Conservation (phyloP, 106 monocot genomes). For the Xerophyta viscosa region DNA sequence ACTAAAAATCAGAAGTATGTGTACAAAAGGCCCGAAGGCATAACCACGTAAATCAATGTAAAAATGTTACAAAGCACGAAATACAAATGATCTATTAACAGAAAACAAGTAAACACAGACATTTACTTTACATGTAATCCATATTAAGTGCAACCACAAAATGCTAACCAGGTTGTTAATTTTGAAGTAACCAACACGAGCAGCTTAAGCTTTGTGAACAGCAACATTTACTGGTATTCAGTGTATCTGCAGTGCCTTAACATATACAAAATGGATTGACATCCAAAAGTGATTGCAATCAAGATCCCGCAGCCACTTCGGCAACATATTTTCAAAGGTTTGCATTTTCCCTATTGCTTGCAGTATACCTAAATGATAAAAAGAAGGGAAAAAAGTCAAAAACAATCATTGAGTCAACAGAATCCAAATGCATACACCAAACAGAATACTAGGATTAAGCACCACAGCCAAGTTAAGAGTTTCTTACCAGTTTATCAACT, state of each 20-base stretch:
- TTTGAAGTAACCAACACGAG: constrained; percentile 13
- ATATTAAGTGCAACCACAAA: constrained; percentile 11
- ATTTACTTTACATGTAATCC: constrained; percentile 15
- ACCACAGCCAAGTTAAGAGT: background rate
- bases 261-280: constrained; percentile 20
- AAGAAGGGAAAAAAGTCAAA: background rate
- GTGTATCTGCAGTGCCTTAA: constrained; percentile 32
- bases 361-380: background rate
- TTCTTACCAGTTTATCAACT: constrained; percentile 18
- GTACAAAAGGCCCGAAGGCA: constrained; percentile 17
- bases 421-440: too few relatives aligned
- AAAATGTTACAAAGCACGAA: constrained; percentile 15
- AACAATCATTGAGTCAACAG: too few relatives aligned
- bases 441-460: background rate
- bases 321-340: background rate
- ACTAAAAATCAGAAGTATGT: constrained; percentile 23
- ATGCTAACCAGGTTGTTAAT: constrained; percentile 12
- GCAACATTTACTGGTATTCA: constrained; percentile 13
- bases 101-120: constrained; percentile 4
- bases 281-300: constrained; percentile 11
- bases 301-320: constrained; percentile 8
- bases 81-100: constrained; percentile 31
- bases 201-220: constrained; percentile 7
- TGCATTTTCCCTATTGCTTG: background rate
- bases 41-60: constrained; percentile 10